Base-by-base conservation (phyloP, 805 yeast genomes). In the Candida takata region DNA sequence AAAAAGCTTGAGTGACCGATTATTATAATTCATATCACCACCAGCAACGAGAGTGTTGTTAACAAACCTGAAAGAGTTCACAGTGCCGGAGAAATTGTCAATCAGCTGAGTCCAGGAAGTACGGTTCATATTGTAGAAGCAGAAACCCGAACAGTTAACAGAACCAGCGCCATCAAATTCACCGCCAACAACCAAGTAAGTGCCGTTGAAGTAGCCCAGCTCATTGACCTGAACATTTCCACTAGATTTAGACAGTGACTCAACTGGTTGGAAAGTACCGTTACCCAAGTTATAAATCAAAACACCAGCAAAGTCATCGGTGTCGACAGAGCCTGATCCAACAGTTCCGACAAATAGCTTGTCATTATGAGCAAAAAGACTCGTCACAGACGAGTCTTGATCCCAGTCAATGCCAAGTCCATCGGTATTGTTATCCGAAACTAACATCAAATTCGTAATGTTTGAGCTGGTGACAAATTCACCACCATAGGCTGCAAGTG, bases 151-250 rank as follows among this genome's bases (percentile, higher is more conserved):
- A 57, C 95, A 87, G 18, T 60, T 56, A 23, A 70, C 58, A 5
- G 73, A 61, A 8, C 20, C 34, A 2, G 83, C 78, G 15, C 64
- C 54, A 15, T 66, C 69, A 52, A 84, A 86, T 29, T 70, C 65
- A 17, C 97, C 96, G 27, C 83, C 95, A 10, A 84, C 84, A 21
- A 79, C 64, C 19, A 86, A 58, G 14, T 64, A 47, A 2, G 69
- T 61, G 7, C 60, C 36, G 20, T 65, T 62, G 20, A 46, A 39
- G 27, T 34, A 36, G 13, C 56, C 57, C 17, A 53, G 55, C 1
- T 73, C 55, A 11, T 64, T 63, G 11, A 77, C 66, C 7, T 54
- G 49, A n/a, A 62, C 59, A 5, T 38, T 36, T 2, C 44, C 42
- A 4, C 61, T 58, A 9, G 64, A 34, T 3, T 43, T 38, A 1